Evolutionary conservation across 140 eudicot genomes (phyloP), one percentile per base, ranked within the genome.

Genomic region (Eryngium alpinum): DNA sequence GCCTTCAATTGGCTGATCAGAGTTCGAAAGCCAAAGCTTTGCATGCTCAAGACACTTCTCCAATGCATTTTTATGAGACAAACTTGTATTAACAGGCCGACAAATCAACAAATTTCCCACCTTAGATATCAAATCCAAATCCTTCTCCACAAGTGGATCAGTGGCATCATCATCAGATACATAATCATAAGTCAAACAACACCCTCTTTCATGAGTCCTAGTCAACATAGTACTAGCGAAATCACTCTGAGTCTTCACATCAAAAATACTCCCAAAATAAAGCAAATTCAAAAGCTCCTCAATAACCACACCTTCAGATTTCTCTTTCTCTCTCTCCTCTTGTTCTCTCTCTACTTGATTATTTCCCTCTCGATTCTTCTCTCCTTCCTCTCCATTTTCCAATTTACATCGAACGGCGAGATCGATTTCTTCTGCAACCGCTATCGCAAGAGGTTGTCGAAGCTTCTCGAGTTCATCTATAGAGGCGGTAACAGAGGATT

Each of bases 401-500:
- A 15, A 2, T 6, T 67, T 84, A 43, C 82, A 53, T 33, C 66
- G 80, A 25, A 89, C 4, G 0, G 93, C 92, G 14, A 87, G 79
- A 24, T 46, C 11, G 82, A 90, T 82, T 81, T 94, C 96, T 32
- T 93, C 92, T 29, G 87, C 77, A 2, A 96, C 85, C 67, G 99
- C 99, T 5, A 29, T 50, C 34, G 89, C 73, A 28, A 96, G 83
- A 7, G 97, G 99, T 70, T 86, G 88, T 0, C 87, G 87, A 16
- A 96, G 89, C 90, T 91, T 96, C 82, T 93, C 98, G 84, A 96
- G 97, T 82, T 96, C 99, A n/a, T 96, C 97, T 25, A 96, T 86
- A 13, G 86, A 87, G 67, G 91, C 87, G 16, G 84, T n/a, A 29
- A 93, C 84, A 6, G 89, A 38, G 57, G 96, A 84, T 77, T 93